Conservation (phyloP, 2,329 filamentous ascomycete genomes). For the Cercospora zeae-maydis region DNA sequence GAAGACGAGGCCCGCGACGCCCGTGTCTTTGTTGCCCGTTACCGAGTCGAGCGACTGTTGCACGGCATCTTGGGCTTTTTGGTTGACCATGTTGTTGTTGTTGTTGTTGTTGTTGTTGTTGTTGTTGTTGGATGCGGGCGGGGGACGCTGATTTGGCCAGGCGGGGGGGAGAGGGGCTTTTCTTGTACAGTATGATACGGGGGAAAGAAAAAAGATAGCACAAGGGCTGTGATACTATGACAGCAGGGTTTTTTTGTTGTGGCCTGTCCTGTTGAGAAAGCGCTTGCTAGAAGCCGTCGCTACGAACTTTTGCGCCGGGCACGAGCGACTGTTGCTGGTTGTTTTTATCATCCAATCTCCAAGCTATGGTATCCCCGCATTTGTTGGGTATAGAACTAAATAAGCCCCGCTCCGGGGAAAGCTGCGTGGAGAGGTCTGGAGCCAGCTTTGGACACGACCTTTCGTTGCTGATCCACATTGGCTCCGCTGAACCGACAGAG, state of each 20-base stretch:
- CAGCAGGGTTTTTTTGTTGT: no score
- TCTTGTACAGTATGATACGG: no score
- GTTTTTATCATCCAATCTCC: neutral
- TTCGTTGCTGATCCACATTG: neutral
- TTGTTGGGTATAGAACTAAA: neutral
- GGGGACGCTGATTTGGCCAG: no score
- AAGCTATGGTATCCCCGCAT: slow-evolving; percentile 4
- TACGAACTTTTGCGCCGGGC: neutral
- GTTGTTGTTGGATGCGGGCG: no score
- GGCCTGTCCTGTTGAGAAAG: neutral
- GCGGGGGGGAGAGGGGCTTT: no score
- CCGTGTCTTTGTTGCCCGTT: slow-evolving; percentile 31
- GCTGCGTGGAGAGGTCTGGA: neutral
- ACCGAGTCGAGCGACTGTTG: slow-evolving; percentile 39
- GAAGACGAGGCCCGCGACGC: slow-evolving; percentile 45
- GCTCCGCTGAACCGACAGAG: slow-evolving; percentile 4
- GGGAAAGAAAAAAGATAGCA: neutral
- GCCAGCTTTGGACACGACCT: neutral
- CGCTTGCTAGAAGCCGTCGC: neutral
- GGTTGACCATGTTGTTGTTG: slow-evolving; percentile 20
- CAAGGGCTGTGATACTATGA: neutral
- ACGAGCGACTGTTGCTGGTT: neutral
- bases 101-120: no score
- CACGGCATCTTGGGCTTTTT: slow-evolving; percentile 36
- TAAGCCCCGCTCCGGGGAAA: slow-evolving; percentile 7